phyloP scores from a whole-genome alignment of 306 rosid species.

The Crataegus laevigata region DNA sequence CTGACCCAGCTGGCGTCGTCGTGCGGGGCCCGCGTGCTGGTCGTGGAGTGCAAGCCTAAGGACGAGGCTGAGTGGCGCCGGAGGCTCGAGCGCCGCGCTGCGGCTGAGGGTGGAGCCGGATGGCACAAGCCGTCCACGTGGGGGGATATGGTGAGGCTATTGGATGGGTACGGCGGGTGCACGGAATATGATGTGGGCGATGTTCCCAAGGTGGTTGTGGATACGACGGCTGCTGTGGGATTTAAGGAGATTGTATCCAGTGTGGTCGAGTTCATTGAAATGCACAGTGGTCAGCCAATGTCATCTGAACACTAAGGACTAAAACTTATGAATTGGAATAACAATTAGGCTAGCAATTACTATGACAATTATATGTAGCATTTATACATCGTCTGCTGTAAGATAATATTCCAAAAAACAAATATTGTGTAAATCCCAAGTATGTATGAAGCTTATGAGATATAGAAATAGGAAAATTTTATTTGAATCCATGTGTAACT shows the following conservation, averaged over 20 bases:
- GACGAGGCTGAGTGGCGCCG: conserved; percentile 45
- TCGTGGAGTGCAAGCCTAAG: conserved; percentile 51
- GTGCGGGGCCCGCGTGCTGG: conserved; percentile 15
- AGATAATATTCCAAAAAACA: too few relatives aligned
- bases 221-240: conserved; percentile 33
- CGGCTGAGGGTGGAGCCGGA: background rate
- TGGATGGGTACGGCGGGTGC: conserved; percentile 54
- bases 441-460: too few relatives aligned
- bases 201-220: conserved; percentile 46
- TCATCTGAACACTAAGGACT: background rate
- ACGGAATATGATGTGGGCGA: conserved; percentile 50
- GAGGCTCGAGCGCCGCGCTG: conserved; percentile 39
- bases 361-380: too few relatives aligned
- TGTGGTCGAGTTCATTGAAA: conserved; percentile 38
- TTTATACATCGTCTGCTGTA: too few relatives aligned
- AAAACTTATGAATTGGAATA: background rate
- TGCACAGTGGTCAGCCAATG: background rate
- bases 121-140: conserved; percentile 67
- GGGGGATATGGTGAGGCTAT: conserved; percentile 46
- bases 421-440: too few relatives aligned
- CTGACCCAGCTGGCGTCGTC: conserved; percentile 24
- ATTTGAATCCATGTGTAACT: too few relatives aligned
- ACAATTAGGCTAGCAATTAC: too few relatives aligned
- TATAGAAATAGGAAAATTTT: too few relatives aligned
- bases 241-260: conserved; percentile 31